Conservation (phyloP, 2,329 filamentous ascomycete species). For the Mycosphaerella sp. region DNA sequence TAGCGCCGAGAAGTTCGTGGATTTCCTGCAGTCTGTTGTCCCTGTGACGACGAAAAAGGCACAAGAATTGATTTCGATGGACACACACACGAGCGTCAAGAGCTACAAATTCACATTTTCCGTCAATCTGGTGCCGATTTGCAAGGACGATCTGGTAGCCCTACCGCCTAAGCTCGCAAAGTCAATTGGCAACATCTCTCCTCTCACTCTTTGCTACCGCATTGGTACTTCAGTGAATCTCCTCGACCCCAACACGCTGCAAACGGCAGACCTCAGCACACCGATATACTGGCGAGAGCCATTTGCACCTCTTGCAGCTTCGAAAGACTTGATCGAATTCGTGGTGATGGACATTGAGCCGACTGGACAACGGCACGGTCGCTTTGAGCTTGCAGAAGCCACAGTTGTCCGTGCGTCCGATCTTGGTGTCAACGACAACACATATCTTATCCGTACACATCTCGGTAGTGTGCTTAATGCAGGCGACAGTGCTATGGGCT, state of each 20-base stretch:
- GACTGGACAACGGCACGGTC: slow-evolving; percentile 66
- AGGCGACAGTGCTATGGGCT: slow-evolving; percentile 92
- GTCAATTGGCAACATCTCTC: slow-evolving; percentile 78
- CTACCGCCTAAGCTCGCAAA: slow-evolving; percentile 85
- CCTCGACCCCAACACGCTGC: slow-evolving; percentile 82
- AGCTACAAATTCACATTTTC: slow-evolving; percentile 95
- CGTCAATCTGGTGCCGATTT: slow-evolving; percentile 83
- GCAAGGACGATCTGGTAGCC: slow-evolving; percentile 95
- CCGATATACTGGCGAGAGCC: slow-evolving; percentile 86
- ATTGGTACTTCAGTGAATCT: slow-evolving; percentile 87
- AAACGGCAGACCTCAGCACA: slow-evolving; percentile 78
- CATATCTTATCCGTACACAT: slow-evolving; percentile 86
- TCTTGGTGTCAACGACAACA: slow-evolving; percentile 76
- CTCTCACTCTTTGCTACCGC: slow-evolving; percentile 76
- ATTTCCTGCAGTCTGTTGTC: slow-evolving; percentile 77
- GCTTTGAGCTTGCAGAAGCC: slow-evolving; percentile 77
- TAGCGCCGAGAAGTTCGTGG: slow-evolving; percentile 84
- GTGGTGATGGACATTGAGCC: slow-evolving; percentile 92
- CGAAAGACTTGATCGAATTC: slow-evolving; percentile 82
- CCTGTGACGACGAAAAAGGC: slow-evolving; percentile 75
- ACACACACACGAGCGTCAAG: slow-evolving; percentile 82
- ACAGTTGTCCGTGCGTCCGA: slow-evolving; percentile 84
- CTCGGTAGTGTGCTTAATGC: slow-evolving; percentile 77
- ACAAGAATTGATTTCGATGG: slow-evolving; percentile 90
- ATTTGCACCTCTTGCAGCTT: slow-evolving; percentile 76